Evolutionary conservation across 169 alveolate genomes (phyloP).

Genomic region (Cardiosporidium cionae): DNA sequence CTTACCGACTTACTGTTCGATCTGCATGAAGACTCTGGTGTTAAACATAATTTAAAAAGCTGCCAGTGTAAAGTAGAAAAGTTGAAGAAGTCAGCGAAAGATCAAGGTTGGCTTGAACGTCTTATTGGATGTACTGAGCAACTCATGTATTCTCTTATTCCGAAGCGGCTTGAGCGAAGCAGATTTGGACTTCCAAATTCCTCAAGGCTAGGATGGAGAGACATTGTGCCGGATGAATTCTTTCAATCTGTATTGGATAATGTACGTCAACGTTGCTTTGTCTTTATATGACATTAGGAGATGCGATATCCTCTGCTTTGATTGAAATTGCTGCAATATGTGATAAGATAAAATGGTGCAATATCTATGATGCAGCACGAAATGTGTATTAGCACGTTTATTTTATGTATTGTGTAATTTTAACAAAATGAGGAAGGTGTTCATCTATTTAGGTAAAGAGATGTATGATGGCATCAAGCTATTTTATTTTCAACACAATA

Average conservation of each 20-base stretch:
- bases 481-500: too few relatives aligned
- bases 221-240: background rate
- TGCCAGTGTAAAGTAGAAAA: background rate
- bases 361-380: too few relatives aligned
- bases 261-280: too few relatives aligned
- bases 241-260: background rate
- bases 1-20: background rate
- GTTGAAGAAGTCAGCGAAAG: background rate
- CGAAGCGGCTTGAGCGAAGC: background rate
- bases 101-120: background rate
- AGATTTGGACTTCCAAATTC: background rate
- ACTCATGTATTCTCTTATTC: background rate
- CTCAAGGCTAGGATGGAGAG: background rate
- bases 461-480: background rate
- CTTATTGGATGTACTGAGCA: background rate
- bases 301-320: background rate
- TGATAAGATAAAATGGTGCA: too few relatives aligned
- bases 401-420: background rate
- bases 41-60: background rate
- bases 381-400: background rate
- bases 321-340: too few relatives aligned
- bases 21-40: background rate
- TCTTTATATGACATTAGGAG: too few relatives aligned
- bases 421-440: too few relatives aligned
- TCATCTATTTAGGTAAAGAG: background rate